Evolutionary conservation across 331 rosid genomes (phyloP), one percentile per base, ranked within the genome.

Genomic region (Rosa hybrid): DNA sequence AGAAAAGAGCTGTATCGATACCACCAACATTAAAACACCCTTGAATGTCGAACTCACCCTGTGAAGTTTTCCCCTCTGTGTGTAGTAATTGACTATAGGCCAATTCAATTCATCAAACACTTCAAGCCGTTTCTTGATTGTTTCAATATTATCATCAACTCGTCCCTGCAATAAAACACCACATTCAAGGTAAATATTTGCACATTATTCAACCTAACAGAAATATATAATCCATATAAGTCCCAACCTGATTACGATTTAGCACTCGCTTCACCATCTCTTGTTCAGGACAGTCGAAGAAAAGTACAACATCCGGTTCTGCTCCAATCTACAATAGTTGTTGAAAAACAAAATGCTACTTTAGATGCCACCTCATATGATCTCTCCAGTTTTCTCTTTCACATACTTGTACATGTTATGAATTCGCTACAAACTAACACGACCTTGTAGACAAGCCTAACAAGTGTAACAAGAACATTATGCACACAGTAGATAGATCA

Each of bases 251-350:
- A 82, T 96, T 96, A 74, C 99, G 98, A 84, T 78, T 87, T 78
- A 96, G 91, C 86, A 96, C 94, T 59, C 99, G 90, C 74, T 91
- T 96, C 87, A 96, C 94, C 99, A 96, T 96, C 88, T 90, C 98
- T 64, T 89, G 87, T 85, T 89, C 96, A 75, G 99, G 94, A 81
- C 99, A 96, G 81, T 93, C 97, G 81, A 96, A 96, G 93, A 91
- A 93, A 80, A 96, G 93, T 70, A 96, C 99, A 18, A 85, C 48
- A 59, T 85, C 63, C 30, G 99, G 99, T 79, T 96, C 98, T 63
- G 87, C 83, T 72, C 92, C 96, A 46, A 83, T 77, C 99, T 96
- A 87, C 86, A 82, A 73, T 69, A 56, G 34, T 27, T 21, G 23
- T 64, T 45, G 42, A 12, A 60, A 57, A 48, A 42, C 64, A 13